A percentile compares a stretch with the other conserved stretches of the same genome.
These are phyloP conservation scores for Vaccinium darrowii DNA, from an alignment of 148 eudicot genomes.

Conservation along the genomic window DNA sequence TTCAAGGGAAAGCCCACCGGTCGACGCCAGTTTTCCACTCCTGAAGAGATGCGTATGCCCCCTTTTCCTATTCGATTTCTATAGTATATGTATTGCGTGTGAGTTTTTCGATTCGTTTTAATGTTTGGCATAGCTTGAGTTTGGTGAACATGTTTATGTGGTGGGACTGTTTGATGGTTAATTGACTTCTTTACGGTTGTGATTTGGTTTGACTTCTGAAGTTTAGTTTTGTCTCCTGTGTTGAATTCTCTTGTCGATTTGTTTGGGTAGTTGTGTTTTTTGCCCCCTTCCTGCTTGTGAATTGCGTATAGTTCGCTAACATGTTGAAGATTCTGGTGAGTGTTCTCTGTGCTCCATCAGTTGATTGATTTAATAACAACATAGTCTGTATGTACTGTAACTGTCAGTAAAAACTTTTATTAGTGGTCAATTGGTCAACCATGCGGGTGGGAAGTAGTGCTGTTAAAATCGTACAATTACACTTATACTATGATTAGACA, in stretches of 20 bases:
- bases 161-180: neutral
- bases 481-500: no score
- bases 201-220: neutral
- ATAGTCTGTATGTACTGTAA: neutral
- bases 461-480: no score
- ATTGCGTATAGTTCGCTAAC: neutral
- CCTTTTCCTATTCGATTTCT: neutral
- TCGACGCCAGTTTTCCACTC: conserved; percentile 62
- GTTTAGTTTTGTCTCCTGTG: neutral
- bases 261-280: neutral
- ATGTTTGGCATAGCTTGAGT: neutral
- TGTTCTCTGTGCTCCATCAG: neutral
- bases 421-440: neutral
- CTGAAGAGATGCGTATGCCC: conserved; percentile 48
- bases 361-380: neutral
- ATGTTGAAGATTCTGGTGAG: neutral
- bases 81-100: no score
- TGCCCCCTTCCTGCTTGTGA: neutral
- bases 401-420: neutral
- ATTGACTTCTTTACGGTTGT: neutral
- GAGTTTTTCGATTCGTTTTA: neutral
- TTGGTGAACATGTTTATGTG: neutral
- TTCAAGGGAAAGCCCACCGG: conserved; percentile 76
- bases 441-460: neutral
- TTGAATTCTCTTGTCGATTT: neutral